These are phyloP conservation scores for Leccinum subgranulosum DNA, from an alignment of 768 basidiomycete species.

Conservation along the genomic window DNA sequence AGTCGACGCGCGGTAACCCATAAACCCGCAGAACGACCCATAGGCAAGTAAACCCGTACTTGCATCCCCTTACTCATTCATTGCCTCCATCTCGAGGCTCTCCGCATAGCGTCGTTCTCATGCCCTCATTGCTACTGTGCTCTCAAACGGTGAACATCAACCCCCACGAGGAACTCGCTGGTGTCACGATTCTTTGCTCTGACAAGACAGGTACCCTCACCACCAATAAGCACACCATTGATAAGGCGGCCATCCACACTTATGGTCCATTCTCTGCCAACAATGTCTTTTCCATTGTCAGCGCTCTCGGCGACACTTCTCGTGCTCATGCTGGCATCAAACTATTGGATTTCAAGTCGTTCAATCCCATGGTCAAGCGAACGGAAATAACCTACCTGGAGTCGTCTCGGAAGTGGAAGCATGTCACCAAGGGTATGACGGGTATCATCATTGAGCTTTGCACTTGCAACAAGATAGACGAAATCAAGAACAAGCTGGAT, in stretches of 20 bases:
- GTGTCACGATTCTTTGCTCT: conserved; percentile 97
- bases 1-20: no score
- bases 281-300: conserved; percentile 81
- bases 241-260: conserved; percentile 85
- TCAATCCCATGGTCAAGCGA: conserved; percentile 98
- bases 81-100: no score
- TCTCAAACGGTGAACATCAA: no score
- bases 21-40: no score
- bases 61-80: no score
- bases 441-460: conserved; percentile 98
- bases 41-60: no score
- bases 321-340: conserved; percentile 91
- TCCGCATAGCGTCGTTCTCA: no score
- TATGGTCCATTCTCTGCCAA: conserved; percentile 87
- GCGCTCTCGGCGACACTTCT: conserved; percentile 65
- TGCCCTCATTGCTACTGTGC: no score
- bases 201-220: conserved; percentile 99
- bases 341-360: conserved; percentile 98
- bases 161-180: conserved; percentile 95
- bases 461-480: conserved; percentile 94
- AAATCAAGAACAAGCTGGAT: conserved; percentile 87
- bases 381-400: conserved; percentile 98
- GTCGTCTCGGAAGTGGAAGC: conserved; percentile 92
- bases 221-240: conserved; percentile 99
- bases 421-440: conserved; percentile 99